These are phyloP conservation scores for Dipteronia sinensis DNA, from an alignment of 345 rosid species.

Conservation along the genomic window DNA sequence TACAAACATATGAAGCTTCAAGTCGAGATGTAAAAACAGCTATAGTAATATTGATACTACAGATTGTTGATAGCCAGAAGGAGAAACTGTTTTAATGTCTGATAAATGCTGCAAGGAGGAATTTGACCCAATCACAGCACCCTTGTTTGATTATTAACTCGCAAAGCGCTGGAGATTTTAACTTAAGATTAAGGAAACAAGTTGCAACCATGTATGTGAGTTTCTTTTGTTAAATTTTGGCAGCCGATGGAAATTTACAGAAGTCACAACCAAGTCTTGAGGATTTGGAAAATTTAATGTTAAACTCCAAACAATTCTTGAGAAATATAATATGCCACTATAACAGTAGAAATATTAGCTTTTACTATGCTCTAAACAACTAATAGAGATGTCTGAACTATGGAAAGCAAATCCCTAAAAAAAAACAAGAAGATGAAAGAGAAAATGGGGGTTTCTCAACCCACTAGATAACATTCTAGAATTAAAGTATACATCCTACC, in stretches of 20 bases:
- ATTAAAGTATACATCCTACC: background rate
- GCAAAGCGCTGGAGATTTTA: background rate
- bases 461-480: background rate
- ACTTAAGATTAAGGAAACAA: background rate
- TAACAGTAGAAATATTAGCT: background rate
- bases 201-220: background rate
- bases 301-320: background rate
- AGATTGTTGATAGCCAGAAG: background rate
- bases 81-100: background rate
- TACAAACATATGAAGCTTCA: slow-evolving; percentile 2
- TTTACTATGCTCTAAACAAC: background rate
- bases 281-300: background rate
- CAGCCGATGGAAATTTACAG: background rate
- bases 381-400: background rate
- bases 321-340: background rate
- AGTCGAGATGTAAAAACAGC: background rate
- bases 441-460: background rate
- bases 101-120: background rate
- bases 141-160: background rate
- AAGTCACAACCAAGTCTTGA: background rate
- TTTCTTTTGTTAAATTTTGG: background rate
- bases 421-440: background rate
- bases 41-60: background rate
- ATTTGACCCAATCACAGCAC: background rate
- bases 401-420: background rate